Evolutionary conservation across 1,139 yeast genomes (phyloP).

Genomic region (Hyphopichia burtonii): DNA sequence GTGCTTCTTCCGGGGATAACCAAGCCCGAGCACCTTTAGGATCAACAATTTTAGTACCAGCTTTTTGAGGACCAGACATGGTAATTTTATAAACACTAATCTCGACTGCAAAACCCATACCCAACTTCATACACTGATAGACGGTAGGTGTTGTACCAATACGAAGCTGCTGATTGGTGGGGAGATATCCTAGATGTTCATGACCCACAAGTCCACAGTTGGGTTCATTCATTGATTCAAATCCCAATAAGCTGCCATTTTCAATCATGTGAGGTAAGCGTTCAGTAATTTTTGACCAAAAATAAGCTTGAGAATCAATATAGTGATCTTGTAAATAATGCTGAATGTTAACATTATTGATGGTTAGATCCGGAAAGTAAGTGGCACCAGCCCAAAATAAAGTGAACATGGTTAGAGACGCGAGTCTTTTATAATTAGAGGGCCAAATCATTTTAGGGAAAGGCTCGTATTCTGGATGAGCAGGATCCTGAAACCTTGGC

Average conservation of each 20-base stretch:
- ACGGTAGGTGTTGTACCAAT: slow-evolving; percentile 71
- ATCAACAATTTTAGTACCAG: slow-evolving; percentile 55
- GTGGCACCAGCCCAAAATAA: slow-evolving; percentile 75
- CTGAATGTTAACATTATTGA: slow-evolving; percentile 76
- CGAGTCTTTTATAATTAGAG: slow-evolving; percentile 77
- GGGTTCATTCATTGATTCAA: slow-evolving; percentile 90
- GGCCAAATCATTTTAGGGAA: slow-evolving; percentile 94
- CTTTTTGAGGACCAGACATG: slow-evolving; percentile 70
- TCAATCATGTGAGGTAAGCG: slow-evolving; percentile 55
- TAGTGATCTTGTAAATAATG: slow-evolving; percentile 69
- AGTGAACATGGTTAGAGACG: slow-evolving; percentile 80
- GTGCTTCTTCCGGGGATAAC: slow-evolving; percentile 48
- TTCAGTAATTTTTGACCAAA: slow-evolving; percentile 51
- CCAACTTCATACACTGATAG: slow-evolving; percentile 58
- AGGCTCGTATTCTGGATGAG: slow-evolving; percentile 18
- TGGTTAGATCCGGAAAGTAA: slow-evolving; percentile 67
- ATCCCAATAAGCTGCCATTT: slow-evolving; percentile 60
- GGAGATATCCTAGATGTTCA: slow-evolving; percentile 44
- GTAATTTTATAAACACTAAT: slow-evolving; percentile 69
- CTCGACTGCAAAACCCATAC: slow-evolving; percentile 67
- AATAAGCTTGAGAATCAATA: slow-evolving; percentile 50
- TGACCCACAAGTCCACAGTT: slow-evolving; percentile 63
- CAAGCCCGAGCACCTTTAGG: slow-evolving; percentile 72
- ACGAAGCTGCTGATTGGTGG: slow-evolving; percentile 55
- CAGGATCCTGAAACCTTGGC: slow-evolving; percentile 10